Evolutionary conservation across 2,329 filamentous ascomycete genomes (phyloP), one percentile per base, ranked within the genome.

Genomic region (Fusarium piperis): DNA sequence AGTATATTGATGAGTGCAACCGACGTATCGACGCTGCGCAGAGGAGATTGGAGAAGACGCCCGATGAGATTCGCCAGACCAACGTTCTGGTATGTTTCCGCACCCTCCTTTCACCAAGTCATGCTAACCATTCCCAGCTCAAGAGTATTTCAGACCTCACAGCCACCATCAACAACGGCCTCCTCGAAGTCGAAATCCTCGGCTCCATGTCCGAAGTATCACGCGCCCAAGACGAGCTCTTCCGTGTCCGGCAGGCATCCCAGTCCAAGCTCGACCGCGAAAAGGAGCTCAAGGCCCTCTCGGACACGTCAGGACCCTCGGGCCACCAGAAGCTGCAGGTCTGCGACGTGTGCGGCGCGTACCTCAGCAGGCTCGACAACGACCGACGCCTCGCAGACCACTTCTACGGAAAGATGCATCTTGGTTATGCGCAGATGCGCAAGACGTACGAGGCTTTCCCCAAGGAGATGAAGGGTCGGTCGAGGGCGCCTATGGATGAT

Each of bases 401-500:
- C 81, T 99, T 99, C 80, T 98, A 98, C 82, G 96, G 96, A 23
- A 99, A 99, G 86, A 99, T 99, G 96, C 96, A 99, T 79, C 84
- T 99, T 64, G 96, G 96, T 0, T 99, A 98, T 80, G 96, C 96
- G 16, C 94, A 97, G 83, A 99, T 99, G 96, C 90, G 96, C 76
- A 97, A 96, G 86, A 96, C 94, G 4, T 94, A 90, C 77, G 94
- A 97, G 62, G 85, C 89, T n/a, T 90, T 99, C 70, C 92, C 92
- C 58, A 94, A 94, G 82, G 94, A 98, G 79, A 87, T 97, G 82
- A 93, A 94, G 79, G 92, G 92, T 2, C 86, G 93, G 30, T 85
- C 87, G 53, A 88, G 90, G 41, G 90, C 89, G 18, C 83, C 85
- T 20, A 86, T 89, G 74, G 85, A 88, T 61, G 86, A 83, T 11